Conservation (phyloP, 2,329 filamentous ascomycete species). For the Leptosphaerulina australis region DNA sequence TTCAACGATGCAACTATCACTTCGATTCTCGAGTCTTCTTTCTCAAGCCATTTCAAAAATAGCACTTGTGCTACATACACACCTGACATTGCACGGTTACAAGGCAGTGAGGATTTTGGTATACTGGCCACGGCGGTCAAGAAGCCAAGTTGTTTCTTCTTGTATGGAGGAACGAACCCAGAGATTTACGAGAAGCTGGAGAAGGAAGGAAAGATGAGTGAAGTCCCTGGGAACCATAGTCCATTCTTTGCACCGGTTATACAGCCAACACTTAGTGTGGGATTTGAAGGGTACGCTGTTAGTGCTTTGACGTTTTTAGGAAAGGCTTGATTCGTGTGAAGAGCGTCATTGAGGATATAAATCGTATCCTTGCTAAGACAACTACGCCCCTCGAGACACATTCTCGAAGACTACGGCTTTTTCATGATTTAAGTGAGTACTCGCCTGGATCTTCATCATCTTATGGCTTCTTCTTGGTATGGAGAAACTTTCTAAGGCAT, state of each 20-base stretch:
- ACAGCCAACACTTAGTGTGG: constrained; percentile 62
- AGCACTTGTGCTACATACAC: constrained; percentile 39
- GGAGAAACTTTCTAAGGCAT: too few relatives aligned
- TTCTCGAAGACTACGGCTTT: too few relatives aligned
- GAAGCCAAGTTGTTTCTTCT: constrained; percentile 61
- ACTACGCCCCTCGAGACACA: too few relatives aligned
- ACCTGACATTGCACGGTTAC: constrained; percentile 49
- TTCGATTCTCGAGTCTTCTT: constrained; percentile 51
- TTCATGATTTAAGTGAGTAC: too few relatives aligned
- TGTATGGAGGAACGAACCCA: constrained; percentile 60
- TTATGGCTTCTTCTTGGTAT: too few relatives aligned
- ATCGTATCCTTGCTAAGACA: too few relatives aligned
- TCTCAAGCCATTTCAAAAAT: constrained; percentile 54
- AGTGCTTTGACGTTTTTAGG: constrained; percentile 57
- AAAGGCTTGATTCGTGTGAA: constrained; percentile 11
- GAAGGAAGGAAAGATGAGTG: constrained; percentile 54
- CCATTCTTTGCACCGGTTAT: constrained; percentile 65
- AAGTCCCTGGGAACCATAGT: constrained; percentile 65
- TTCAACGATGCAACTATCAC: constrained; percentile 59
- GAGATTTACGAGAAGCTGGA: constrained; percentile 58
- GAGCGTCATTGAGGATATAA: too few relatives aligned
- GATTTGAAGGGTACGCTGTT: constrained; percentile 58
- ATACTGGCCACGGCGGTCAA: constrained; percentile 59
- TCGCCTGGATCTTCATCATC: too few relatives aligned
- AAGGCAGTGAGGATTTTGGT: constrained; percentile 64